phyloP scores from a whole-genome alignment of 202 grass and related monocot species.

The Zizania palustris region DNA sequence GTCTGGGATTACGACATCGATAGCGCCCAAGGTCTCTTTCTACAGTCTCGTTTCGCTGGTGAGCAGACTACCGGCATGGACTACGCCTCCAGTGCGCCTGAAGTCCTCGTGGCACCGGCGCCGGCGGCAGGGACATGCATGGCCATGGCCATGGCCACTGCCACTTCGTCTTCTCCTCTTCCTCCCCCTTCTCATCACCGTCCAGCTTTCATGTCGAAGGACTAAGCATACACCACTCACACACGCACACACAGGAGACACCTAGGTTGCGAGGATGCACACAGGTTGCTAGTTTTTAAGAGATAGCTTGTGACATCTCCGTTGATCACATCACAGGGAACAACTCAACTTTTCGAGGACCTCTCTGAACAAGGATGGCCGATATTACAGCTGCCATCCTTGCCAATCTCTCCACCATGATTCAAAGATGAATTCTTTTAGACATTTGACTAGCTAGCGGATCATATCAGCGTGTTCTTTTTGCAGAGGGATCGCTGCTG shows the following conservation, averaged over 20 bases:
- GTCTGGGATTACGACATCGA: conserved; percentile 98
- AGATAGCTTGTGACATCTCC: conserved; percentile 56
- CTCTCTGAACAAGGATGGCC: conserved; percentile 40
- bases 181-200: conserved; percentile 29
- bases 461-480: conserved; percentile 20
- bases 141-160: conserved; percentile 13
- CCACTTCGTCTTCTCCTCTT: conserved; percentile 21
- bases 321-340: too few species aligned
- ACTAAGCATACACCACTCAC: conserved; percentile 31
- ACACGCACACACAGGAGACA: background rate
- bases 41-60: conserved; percentile 67
- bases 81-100: conserved; percentile 26
- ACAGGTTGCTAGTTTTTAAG: conserved; percentile 50
- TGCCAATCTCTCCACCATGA: conserved; percentile 34
- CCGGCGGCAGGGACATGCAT: conserved; percentile 3
- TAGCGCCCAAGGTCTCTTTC: conserved; percentile 63
- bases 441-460: conserved; percentile 27
- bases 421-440: conserved; percentile 35
- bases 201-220: conserved; percentile 63
- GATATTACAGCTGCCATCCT: conserved; percentile 45
- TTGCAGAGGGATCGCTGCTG: conserved; percentile 15
- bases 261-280: conserved; percentile 21
- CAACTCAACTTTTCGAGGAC: too few species aligned
- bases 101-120: conserved; percentile 4
- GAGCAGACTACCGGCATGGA: conserved; percentile 51